These are phyloP conservation scores for Triticum urartu DNA, from an alignment of 176 grass and related monocot species.

Conservation along the genomic window DNA sequence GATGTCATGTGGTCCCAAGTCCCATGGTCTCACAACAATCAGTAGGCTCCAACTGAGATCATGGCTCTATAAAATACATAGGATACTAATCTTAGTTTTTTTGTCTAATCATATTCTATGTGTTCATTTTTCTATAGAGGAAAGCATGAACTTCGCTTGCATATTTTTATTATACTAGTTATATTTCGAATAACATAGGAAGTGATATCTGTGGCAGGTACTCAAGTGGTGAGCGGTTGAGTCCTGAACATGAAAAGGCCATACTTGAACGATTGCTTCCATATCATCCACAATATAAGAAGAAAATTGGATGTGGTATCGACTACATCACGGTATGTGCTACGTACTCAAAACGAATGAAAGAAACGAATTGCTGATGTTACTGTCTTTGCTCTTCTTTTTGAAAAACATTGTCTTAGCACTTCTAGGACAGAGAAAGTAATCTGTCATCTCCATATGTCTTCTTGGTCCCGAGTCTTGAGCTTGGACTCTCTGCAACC, in stretches of 20 bases:
- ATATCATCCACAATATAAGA: constrained; percentile 87
- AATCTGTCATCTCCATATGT: background rate
- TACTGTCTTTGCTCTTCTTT: background rate
- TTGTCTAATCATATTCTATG: background rate
- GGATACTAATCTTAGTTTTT: background rate
- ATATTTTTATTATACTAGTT: background rate
- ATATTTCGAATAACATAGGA: constrained; percentile 8
- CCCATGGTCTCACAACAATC: background rate
- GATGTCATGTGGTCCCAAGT: constrained; percentile 1
- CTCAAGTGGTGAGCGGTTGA: constrained; percentile 66
- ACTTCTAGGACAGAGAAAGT: background rate
- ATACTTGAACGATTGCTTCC: constrained; percentile 89
- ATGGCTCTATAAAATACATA: background rate
- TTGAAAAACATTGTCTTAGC: background rate
- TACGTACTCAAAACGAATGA: constrained; percentile 28
- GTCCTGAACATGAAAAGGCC: constrained; percentile 72
- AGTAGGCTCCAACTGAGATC: background rate
- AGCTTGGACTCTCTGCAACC: background rate
- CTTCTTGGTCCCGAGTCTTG: background rate
- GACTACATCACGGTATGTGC: constrained; percentile 77
- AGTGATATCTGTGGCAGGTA: constrained; percentile 47
- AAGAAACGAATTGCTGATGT: background rate
- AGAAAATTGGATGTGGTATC: constrained; percentile 91
- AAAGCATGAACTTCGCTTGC: background rate
- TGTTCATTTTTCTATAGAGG: background rate